A percentile compares a stretch with the other conserved stretches of the same genome.
phyloP scores from a whole-genome alignment of 2,329 filamentous ascomycete species.

The Xylaria polymorpha region DNA sequence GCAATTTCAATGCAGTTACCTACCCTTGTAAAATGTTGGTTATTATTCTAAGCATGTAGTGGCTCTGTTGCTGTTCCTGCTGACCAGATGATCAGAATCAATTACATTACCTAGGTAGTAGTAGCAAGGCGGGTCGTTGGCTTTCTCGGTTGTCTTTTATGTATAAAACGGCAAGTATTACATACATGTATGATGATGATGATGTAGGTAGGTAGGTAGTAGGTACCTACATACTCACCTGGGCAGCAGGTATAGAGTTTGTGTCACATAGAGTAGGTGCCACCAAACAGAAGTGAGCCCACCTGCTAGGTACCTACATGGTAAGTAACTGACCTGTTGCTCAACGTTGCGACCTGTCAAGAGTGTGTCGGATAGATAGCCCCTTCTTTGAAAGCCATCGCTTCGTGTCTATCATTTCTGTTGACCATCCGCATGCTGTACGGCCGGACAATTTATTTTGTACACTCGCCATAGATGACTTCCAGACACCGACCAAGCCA shows the following conservation, averaged over 20 bases:
- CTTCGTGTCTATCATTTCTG: not conserved
- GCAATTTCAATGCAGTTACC: not conserved
- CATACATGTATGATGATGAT: no score
- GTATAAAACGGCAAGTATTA: not conserved
- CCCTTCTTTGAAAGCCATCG: not conserved
- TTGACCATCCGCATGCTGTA: not conserved
- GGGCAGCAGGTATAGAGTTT: no score
- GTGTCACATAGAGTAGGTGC: conserved; percentile 2
- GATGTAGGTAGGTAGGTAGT: no score
- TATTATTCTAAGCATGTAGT: not conserved
- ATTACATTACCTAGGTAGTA: no score
- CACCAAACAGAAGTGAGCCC: not conserved
- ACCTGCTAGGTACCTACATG: no score
- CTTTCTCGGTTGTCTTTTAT: not conserved
- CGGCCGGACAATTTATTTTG: conserved; percentile 6
- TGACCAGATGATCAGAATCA: not conserved
- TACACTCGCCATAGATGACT: not conserved
- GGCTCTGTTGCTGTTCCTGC: not conserved
- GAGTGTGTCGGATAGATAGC: not conserved
- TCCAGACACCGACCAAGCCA: not conserved
- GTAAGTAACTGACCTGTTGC: conserved; percentile 5
- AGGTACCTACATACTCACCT: no score
- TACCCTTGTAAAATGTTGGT: not conserved
- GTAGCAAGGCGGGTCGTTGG: not conserved
- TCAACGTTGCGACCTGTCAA: conserved; percentile 10